These are phyloP conservation scores for Lodderomyces parapsilosis DNA, from an alignment of 1,139 yeast genomes.

Conservation along the genomic window DNA sequence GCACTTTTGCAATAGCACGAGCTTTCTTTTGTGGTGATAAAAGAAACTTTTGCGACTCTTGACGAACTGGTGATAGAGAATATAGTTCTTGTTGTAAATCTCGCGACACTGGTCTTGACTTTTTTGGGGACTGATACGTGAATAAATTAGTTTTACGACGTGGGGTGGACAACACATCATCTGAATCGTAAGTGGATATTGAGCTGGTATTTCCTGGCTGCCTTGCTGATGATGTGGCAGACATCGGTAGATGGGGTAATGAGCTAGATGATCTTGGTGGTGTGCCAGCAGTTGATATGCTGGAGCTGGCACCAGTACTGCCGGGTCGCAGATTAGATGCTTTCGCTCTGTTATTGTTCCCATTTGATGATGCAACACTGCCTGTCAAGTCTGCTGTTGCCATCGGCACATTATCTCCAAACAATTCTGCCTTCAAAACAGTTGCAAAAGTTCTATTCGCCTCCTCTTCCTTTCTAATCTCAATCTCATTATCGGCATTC, in stretches of 20 bases:
- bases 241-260: slow-evolving; percentile 8
- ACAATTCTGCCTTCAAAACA: slow-evolving; percentile 82
- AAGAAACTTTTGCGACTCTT: slow-evolving; percentile 77
- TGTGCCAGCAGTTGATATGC: slow-evolving; percentile 4
- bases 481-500: slow-evolving; percentile 57
- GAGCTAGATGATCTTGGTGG: slow-evolving; percentile 13
- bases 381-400: slow-evolving; percentile 38
- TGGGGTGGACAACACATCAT: slow-evolving; percentile 43
- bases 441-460: slow-evolving; percentile 87
- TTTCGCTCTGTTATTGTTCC: slow-evolving; percentile 9
- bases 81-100: slow-evolving; percentile 73
- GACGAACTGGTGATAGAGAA: slow-evolving; percentile 83
- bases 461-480: slow-evolving; percentile 68
- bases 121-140: slow-evolving; percentile 70
- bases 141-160: slow-evolving; percentile 60
- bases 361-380: slow-evolving; percentile 3
- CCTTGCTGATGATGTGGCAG: slow-evolving; percentile 8
- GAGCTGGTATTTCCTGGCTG: slow-evolving; percentile 1
- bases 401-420: slow-evolving; percentile 80
- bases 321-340: slow-evolving; percentile 3
- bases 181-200: slow-evolving; percentile 8
- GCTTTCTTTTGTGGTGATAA: slow-evolving; percentile 81
- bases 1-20: slow-evolving; percentile 78
- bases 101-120: slow-evolving; percentile 57
- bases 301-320: slow-evolving; percentile 2